A percentile compares a stretch with the other conserved stretches of the same genome.
phyloP scores from a whole-genome alignment of 2,329 filamentous ascomycete genomes.

The Aspergillus brunneoviolaceus region DNA sequence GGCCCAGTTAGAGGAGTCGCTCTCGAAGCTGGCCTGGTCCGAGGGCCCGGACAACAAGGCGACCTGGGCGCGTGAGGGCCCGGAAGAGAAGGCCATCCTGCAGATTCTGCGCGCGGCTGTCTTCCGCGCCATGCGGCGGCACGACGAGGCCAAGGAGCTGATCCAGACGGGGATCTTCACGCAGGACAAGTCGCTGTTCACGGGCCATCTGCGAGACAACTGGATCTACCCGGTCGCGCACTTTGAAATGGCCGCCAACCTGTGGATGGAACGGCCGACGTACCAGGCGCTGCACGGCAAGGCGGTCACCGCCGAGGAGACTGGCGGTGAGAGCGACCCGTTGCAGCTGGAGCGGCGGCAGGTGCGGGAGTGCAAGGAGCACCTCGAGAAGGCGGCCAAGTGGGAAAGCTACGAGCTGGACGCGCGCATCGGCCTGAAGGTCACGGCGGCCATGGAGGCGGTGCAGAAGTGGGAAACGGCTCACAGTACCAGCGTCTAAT shows the following conservation, averaged over 20 bases:
- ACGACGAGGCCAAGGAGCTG: conserved; percentile 64
- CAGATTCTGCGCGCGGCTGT: conserved; percentile 67
- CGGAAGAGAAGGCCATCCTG: conserved; percentile 64
- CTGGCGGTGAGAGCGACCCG: conserved; percentile 5
- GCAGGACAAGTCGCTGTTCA: conserved; percentile 56
- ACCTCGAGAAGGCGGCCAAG: conserved; percentile 56
- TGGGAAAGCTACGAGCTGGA: conserved; percentile 65
- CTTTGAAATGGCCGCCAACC: conserved; percentile 81
- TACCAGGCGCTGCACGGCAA: conserved; percentile 37
- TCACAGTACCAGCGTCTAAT: conserved; percentile 21
- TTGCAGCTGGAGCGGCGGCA: conserved; percentile 34
- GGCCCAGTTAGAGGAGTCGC: conserved; percentile 62
- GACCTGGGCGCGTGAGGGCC: conserved; percentile 52
- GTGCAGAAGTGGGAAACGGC: conserved; percentile 44
- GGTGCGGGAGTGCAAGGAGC: conserved; percentile 54
- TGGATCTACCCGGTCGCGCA: conserved; percentile 73
- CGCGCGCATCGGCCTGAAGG: conserved; percentile 53
- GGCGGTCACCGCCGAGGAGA: neutral
- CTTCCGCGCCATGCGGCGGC: conserved; percentile 61
- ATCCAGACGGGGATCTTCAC: conserved; percentile 63
- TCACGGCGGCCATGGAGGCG: conserved; percentile 48
- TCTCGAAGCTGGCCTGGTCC: conserved; percentile 66
- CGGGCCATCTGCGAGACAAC: conserved; percentile 50
- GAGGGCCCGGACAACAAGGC: conserved; percentile 57
- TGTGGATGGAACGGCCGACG: conserved; percentile 66